These are phyloP conservation scores for Xylariomycetidae sp. DNA, from an alignment of 2,329 filamentous ascomycete genomes.

Conservation along the genomic window DNA sequence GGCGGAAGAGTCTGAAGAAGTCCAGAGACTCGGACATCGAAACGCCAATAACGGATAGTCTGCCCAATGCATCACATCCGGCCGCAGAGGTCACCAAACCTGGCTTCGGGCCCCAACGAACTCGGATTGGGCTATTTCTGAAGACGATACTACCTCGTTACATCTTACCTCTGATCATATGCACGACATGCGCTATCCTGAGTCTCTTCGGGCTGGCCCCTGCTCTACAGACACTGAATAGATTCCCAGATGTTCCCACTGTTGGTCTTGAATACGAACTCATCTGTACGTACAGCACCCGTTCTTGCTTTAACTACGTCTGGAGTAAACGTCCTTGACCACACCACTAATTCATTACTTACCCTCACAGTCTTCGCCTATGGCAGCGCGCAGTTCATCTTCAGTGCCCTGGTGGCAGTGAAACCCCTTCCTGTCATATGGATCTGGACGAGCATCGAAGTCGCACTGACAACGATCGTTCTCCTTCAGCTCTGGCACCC, in stretches of 20 bases:
- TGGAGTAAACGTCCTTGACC: background rate
- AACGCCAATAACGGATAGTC: no score
- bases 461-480: background rate
- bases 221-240: background rate
- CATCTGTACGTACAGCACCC: background rate
- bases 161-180: conserved; percentile 1
- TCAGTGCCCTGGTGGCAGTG: conserved; percentile 1
- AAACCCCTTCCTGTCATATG: background rate
- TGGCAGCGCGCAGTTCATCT: conserved; percentile 2
- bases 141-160: background rate
- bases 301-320: background rate
- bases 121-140: conserved; percentile 1
- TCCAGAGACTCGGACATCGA: no score
- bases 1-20: no score
- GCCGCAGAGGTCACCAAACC: no score
- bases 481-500: conserved; percentile 1
- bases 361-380: conserved; percentile 1
- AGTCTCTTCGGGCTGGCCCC: conserved; percentile 1
- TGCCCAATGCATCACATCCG: no score
- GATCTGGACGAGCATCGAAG: conserved; percentile 1
- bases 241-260: background rate
- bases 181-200: conserved; percentile 1
- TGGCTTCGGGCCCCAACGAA: background rate
- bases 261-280: conserved; percentile 1
- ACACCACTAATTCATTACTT: background rate